Evolutionary conservation across 768 basidiomycete genomes (phyloP).

Genomic region (Kondoa malvinella): DNA sequence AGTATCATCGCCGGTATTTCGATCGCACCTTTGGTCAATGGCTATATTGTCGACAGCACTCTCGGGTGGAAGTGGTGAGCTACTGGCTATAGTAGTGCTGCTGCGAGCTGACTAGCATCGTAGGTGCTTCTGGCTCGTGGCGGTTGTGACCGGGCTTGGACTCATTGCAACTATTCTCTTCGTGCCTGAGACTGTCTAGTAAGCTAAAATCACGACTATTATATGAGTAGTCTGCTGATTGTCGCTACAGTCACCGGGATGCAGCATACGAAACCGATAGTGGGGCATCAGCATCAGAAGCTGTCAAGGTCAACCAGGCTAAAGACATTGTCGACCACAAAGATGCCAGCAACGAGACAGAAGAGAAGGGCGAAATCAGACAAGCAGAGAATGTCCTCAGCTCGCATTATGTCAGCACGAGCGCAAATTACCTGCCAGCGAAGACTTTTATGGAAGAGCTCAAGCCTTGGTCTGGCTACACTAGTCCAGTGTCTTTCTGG

Average conservation of each 20-base stretch:
- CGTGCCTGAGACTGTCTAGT: no score
- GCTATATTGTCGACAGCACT: neutral
- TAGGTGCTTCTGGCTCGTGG: no score
- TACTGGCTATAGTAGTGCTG: neutral
- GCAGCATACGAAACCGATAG: neutral
- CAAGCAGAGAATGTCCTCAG: neutral
- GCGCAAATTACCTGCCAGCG: slow-evolving; percentile 5
- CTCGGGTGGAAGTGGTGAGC: slow-evolving; percentile 6
- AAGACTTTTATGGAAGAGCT: slow-evolving; percentile 6
- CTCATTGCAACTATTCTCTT: no score
- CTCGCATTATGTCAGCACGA: neutral
- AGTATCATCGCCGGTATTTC: neutral
- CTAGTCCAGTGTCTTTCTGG: neutral
- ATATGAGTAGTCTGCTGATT: no score
- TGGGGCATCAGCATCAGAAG: neutral
- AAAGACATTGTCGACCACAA: neutral
- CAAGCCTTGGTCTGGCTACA: slow-evolving; percentile 8
- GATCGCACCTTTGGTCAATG: neutral
- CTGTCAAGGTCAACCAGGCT: neutral
- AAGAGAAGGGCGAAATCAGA: neutral
- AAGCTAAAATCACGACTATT: no score
- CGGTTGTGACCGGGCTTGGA: no score
- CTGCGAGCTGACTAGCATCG: neutral
- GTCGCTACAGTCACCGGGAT: no score
- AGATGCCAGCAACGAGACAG: neutral